phyloP scores from a whole-genome alignment of 2,329 filamentous ascomycete species.

The Tolypocladium capitatum region DNA sequence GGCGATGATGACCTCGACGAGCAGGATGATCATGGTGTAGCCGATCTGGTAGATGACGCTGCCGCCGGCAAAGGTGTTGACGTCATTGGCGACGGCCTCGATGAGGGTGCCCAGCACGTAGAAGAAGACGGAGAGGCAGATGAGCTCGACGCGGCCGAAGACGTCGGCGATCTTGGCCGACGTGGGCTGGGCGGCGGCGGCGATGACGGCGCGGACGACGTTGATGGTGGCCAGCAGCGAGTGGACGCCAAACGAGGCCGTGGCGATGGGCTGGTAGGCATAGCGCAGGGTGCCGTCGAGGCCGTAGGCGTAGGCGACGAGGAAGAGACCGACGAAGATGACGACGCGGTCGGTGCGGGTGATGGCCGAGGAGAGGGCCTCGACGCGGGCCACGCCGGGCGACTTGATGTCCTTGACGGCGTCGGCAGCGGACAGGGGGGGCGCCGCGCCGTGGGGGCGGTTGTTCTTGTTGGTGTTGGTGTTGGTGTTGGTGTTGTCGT shows the following conservation, averaged over 20 bases:
- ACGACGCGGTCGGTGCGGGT: conserved; percentile 36
- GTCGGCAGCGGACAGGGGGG: conserved; percentile 8
- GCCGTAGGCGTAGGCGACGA: conserved; percentile 51
- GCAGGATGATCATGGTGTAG: conserved; percentile 41
- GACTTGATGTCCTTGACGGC: conserved; percentile 21
- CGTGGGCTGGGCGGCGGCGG: conserved; percentile 43
- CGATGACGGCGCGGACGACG: conserved; percentile 44
- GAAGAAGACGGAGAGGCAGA: conserved; percentile 40
- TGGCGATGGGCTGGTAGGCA: conserved; percentile 42
- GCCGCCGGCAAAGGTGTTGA: conserved; percentile 38
- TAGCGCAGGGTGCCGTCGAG: conserved; percentile 44
- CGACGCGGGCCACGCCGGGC: conserved; percentile 45
- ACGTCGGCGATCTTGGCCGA: conserved; percentile 49
- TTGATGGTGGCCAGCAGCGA: conserved; percentile 44
- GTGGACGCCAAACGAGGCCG: conserved; percentile 34
- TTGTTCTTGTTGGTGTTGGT: no score
- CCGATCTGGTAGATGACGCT: conserved; percentile 45
- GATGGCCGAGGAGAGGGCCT: conserved; percentile 40
- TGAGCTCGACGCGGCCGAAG: conserved; percentile 48
- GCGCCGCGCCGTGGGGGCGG: no score
- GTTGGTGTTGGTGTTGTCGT: no score
- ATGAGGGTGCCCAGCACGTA: conserved; percentile 41
- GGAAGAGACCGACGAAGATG: conserved; percentile 48
- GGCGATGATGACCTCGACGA: conserved; percentile 47
- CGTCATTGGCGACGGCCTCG: conserved; percentile 32